Evolutionary conservation across 139 green algal genomes (phyloP), one percentile per base, ranked within the genome.

Genomic region (Auxenochlorella protothecoides): DNA sequence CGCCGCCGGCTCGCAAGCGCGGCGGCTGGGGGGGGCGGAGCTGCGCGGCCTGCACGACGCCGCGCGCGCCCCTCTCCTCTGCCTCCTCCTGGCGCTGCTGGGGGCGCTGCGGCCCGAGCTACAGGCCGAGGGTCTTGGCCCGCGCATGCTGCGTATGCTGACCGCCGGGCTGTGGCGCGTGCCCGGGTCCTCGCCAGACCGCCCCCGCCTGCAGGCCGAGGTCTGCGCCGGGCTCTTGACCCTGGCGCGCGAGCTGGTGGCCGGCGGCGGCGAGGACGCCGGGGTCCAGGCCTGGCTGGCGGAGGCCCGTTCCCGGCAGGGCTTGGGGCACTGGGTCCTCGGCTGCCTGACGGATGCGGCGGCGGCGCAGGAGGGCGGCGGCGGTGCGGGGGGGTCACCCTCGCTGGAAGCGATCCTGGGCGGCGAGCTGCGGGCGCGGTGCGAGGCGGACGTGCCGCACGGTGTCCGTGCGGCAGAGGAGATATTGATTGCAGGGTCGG

Each of bases 111-210:
- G n/a, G 4, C 52, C n/a, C 16, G 59, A 52, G 53, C 66, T 76
- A 52, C 65, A 57, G 2, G 65, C 72, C 12, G 44, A 53, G 4
- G 72, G 68, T n/a, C 68, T 69, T 44, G 56, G 56, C 4, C 9
- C 57, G 57, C 68, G 68, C 53, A 65, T 76, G 65, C 72, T 76
- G 72, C 72, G 62, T 51, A 76, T 76, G 72, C 72, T 76, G 65
- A 68, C 72, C 3, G 72, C 62, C 64, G 72, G 72, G 8, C 51
- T 76, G 57, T 76, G 72, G 72, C 57, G 65, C 51, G 51, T 76
- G 7, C 10, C 12, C 27, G 14, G 14, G 63, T n/a, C 63, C 63
- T 10, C 63, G 15, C 44, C 14, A 7, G 14, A 67, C 63, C 63
- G 63, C 44, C 63, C 27, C 14, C 14, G 59, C 12, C 59, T n/a